Evolutionary conservation across 768 basidiomycete genomes (phyloP).

Genomic region (Lactifluus rugatus): DNA sequence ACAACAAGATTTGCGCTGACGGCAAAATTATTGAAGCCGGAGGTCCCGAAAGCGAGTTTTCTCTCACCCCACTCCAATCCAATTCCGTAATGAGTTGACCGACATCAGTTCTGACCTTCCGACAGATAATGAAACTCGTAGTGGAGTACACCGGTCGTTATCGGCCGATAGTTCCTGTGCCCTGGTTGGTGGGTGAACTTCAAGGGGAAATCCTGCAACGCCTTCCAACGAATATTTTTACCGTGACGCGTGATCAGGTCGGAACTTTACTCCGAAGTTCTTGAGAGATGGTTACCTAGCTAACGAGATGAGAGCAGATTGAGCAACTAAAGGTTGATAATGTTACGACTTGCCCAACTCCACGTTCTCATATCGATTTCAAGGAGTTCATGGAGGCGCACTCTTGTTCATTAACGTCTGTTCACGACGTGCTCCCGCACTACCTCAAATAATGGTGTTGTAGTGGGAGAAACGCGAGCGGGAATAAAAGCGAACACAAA

Average conservation of each 20-base stretch:
- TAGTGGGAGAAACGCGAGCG: neutral
- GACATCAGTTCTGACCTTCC: slow-evolving; percentile 51
- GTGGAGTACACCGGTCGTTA: slow-evolving; percentile 41
- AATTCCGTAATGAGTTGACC: neutral
- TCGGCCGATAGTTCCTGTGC: slow-evolving; percentile 54
- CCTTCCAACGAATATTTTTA: slow-evolving; percentile 55
- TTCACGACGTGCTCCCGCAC: slow-evolving; percentile 22
- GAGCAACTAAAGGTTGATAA: slow-evolving; percentile 56
- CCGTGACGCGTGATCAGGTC: slow-evolving; percentile 63
- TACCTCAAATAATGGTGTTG: slow-evolving; percentile 1
- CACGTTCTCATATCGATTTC: slow-evolving; percentile 24
- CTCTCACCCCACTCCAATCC: slow-evolving; percentile 22
- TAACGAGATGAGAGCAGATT: slow-evolving; percentile 37
- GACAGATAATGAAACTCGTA: slow-evolving; percentile 56
- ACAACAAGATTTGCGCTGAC: slow-evolving; percentile 28
- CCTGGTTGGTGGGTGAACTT: slow-evolving; percentile 51
- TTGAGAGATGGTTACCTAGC: neutral
- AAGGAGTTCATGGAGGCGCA: slow-evolving; percentile 22
- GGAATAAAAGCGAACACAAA: neutral
- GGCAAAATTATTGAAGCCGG: slow-evolving; percentile 41
- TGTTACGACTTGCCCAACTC: slow-evolving; percentile 31
- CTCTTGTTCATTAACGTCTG: slow-evolving; percentile 22
- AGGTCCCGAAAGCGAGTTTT: slow-evolving; percentile 41
- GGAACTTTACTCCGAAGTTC: neutral
- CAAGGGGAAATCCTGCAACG: slow-evolving; percentile 57